Evolutionary conservation across 768 basidiomycete species (phyloP), one percentile per base, ranked within the genome.

Genomic region (Rhodocollybia butyracea): DNA sequence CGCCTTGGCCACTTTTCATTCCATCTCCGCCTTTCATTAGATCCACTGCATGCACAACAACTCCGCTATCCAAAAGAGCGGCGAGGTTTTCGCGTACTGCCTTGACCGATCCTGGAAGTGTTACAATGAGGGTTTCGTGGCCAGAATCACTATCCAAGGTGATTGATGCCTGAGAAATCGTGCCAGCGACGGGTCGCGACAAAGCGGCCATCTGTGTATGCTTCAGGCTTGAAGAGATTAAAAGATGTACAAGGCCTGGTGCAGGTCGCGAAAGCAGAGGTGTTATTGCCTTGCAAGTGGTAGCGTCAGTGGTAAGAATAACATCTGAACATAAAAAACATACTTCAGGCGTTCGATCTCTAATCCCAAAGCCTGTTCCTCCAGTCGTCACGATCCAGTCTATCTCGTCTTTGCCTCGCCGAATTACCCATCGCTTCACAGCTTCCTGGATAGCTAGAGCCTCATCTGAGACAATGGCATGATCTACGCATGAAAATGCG

Each of bases 261-360:
- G 83, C 83, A 29, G 81, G 71, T 1, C 86, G 82, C 55, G 88
- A 81, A 10, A 91, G 75, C n/a, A 90, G 71, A 2, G 84, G 77
- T 21, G 72, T 66, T 52, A 88, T 78, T 0, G 86, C 83, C 86
- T 88, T 57, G 15, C 13, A 11, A 53, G n/a, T 27, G 31, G 43
- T 47, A 3, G 34, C n/a, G 15, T 31, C 7, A 31, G 21, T 17
- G 4, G 21, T 15, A 21, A 39, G n/a, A n/a, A 43, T 5, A 6
- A 26, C 60, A 13, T 19, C 22, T 39, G 46, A 30, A 21, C 10
- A 46, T 45, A 39, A 30, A 26, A 21, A 12, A 51, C 61, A 47
- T 43, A 89, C 92, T 79, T 96, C 91, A 36, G 93, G 93, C 3
- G 93, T 96, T 41, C 76, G 71, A 69, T 96, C 93, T 60, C 88